Base-by-base conservation (phyloP, 768 basidiomycete genomes). In the Dioszegia aurantiaca region DNA sequence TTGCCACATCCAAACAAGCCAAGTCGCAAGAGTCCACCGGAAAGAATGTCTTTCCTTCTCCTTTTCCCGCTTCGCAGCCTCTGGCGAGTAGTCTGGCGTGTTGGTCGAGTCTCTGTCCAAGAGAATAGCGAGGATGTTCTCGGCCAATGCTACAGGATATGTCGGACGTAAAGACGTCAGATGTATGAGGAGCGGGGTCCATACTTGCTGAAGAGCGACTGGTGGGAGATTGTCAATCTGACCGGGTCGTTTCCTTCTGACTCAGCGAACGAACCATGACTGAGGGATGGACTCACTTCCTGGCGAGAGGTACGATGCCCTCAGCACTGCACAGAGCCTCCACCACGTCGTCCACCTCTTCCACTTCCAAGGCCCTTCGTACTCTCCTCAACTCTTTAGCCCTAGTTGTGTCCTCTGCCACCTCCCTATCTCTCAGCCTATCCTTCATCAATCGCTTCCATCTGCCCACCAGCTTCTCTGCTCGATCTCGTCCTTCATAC, bases 251-350 rank as follows among this genome's bases (percentile, higher is more conserved):
- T 75, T 75, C 40, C 71, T 72, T 40, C 41, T 14, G 1, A 21
- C n/a, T 37, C 41, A 37, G 23, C 17, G 42, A 27, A 26, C 12
- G 21, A 11, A 23, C 17, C 27, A 21, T 23, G 12, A 21, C n/a
- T 17, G 40, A 27, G 4, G 2, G 37, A 37, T 5, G n/a, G 39
- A 65, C 82, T 62, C 62, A 93, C 94, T 86, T 91, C 78, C 85
- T 88, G 1, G 90, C 87, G 1, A 87, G 64, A 8, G 94, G 92
- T 3, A 97, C 86, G 8, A 97, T 78, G 10, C 80, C 83, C 10
- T 90, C 90, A 60, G 82, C 83, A 56, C 84, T 85, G 47, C 88
- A 64, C 12, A 98, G 77, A 0, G 77, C 81, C 45, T 86, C 83
- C 55, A 84, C 86, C 1, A 98, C 75, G 33, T 77, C 76, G 53